phyloP scores from a whole-genome alignment of 345 rosid genomes.

The Populus tremula region DNA sequence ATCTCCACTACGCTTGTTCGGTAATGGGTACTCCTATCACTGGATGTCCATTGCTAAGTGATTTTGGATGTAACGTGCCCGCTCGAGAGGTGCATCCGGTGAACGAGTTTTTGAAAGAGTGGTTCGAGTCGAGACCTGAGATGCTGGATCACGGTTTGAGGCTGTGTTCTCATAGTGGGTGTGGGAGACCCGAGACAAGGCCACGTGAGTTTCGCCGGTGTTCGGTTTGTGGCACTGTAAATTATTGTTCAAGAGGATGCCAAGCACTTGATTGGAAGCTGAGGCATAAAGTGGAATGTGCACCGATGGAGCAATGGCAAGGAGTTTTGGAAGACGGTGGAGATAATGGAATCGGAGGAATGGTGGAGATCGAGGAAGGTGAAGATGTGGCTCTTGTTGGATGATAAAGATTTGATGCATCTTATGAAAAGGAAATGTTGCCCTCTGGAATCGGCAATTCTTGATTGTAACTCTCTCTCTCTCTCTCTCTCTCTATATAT shows the following conservation, averaged over 20 bases:
- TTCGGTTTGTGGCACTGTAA: conserved; percentile 76
- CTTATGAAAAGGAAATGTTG: not conserved
- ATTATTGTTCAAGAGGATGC: conserved; percentile 88
- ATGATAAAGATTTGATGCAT: not conserved
- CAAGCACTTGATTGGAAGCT: conserved; percentile 91
- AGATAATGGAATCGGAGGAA: conserved; percentile 22
- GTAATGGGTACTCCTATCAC: not conserved
- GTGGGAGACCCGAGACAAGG: conserved; percentile 82
- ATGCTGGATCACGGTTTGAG: conserved; percentile 23
- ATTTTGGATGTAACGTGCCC: conserved; percentile 40
- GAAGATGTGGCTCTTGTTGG: conserved; percentile 5
- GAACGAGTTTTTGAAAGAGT: conserved; percentile 49
- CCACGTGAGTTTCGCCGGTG: conserved; percentile 78
- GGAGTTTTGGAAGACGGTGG: conserved; percentile 28
- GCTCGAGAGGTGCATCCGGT: conserved; percentile 51
- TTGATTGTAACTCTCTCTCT: not conserved
- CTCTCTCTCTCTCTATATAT: too few species aligned
- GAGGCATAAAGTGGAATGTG: conserved; percentile 70
- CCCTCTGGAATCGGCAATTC: not conserved
- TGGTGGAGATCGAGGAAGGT: conserved; percentile 30
- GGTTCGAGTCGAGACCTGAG: conserved; percentile 44
- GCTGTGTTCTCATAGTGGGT: conserved; percentile 51
- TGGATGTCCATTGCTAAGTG: conserved; percentile 31
- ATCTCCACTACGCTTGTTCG: not conserved
- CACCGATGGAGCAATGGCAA: conserved; percentile 48